Evolutionary conservation across 2,329 filamentous ascomycete genomes (phyloP), one percentile per base, ranked within the genome.

Genomic region (Hortaea sp.): DNA sequence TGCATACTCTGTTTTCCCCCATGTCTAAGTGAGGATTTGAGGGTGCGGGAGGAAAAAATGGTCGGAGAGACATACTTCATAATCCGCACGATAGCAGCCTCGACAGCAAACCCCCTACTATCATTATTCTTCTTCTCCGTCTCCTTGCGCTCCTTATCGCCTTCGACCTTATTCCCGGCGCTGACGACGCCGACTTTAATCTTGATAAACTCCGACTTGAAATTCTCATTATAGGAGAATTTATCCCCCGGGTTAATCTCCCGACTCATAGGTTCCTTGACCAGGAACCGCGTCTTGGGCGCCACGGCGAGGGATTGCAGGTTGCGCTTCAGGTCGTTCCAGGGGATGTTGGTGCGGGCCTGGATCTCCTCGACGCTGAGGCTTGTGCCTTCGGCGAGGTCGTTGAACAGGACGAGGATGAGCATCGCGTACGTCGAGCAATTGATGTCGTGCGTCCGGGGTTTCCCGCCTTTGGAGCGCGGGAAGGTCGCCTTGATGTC

Each of bases 351-450:
- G 1, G 89, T 95, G 55, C 76, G 76, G 5, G 79, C 81, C 61
- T 92, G 84, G 29, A 97, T 92, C 52, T 95, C 86, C 46, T 92
- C 85, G 47, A 75, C 80, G 0, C 72, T 78, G 6, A 82, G 61
- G 13, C 65, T 69, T 9, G 2, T 4, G 9, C 9, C 9, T 9
- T 9, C 9, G 2, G 70, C 64, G 0, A 94, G 59, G 34, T 90
- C 81, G 59, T 97, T 97, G 74, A 97, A 98, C 0, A 95, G 77
- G 39, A 94, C 66, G 13, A 98, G 68, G 27, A 97, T 81, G 13
- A 95, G 71, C 86, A 97, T 95, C 57, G 82, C 88, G 63, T 92
- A 92, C 0, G 92, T 97, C 1, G 88, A 84, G 13, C 94, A 88
- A 50, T 88, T 95, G 46, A 98, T 72, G 58, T 98, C 92, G 60